Percentiles rank a stretch among this genome's conserved stretches.
These are phyloP conservation scores for Leptodermis oblonga DNA, from an alignment of 257 asterid species.

Conservation along the genomic window DNA sequence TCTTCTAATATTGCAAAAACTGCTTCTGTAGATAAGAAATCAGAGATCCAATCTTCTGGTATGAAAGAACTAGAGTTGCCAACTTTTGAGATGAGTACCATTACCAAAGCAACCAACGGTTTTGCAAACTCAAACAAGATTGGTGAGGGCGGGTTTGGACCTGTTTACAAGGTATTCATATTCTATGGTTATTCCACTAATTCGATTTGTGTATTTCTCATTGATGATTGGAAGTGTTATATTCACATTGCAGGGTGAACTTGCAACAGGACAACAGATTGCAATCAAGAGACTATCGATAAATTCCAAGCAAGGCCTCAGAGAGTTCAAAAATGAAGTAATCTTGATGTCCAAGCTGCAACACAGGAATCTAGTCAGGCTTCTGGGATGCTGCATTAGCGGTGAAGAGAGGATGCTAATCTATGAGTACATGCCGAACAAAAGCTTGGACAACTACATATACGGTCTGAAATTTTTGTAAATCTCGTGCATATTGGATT, in stretches of 20 bases:
- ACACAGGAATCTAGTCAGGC: slow-evolving; percentile 36
- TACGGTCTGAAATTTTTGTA: slow-evolving; percentile 19
- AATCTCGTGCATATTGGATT: not conserved
- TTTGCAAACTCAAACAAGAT: slow-evolving; percentile 12
- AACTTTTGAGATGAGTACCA: not conserved
- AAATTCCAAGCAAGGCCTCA: slow-evolving; percentile 32
- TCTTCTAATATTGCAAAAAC: not conserved
- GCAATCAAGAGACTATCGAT: slow-evolving; percentile 33
- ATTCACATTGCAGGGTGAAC: slow-evolving; percentile 3
- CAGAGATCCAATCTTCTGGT: not conserved
- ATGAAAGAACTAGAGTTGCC: slow-evolving; percentile 14
- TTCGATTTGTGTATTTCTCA: not conserved
- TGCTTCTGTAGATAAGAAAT: not conserved
- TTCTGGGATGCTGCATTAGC: slow-evolving; percentile 34
- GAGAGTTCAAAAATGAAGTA: slow-evolving; percentile 36
- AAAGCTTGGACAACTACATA: slow-evolving; percentile 34
- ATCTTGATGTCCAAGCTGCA: slow-evolving; percentile 33
- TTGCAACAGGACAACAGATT: slow-evolving; percentile 27
- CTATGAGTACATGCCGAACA: slow-evolving; percentile 38
- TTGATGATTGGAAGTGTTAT: not conserved
- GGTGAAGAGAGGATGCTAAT: slow-evolving; percentile 32
- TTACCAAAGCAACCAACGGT: slow-evolving; percentile 15
- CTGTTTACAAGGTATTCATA: slow-evolving; percentile 15
- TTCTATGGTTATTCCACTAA: not conserved
- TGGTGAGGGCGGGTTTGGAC: slow-evolving; percentile 22